Evolutionary conservation across 768 basidiomycete genomes (phyloP), one percentile per base, ranked within the genome.

Genomic region (Naganishia vaughanmartiniae): DNA sequence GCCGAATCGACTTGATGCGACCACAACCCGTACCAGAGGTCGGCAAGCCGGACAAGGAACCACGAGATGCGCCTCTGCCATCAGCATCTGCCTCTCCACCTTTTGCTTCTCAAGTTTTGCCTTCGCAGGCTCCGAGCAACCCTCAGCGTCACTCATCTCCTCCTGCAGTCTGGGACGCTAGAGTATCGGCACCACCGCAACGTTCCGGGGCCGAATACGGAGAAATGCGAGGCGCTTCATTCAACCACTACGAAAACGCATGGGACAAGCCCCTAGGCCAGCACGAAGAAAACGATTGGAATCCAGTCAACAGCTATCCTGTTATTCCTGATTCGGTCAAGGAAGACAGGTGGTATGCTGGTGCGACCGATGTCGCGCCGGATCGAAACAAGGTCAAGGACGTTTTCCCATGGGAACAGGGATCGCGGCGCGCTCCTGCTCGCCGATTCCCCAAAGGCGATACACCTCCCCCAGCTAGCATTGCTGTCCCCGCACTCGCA

Each of bases 381-480:
- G 90, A 93, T 78, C 85, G 83, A 31, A 82, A 81, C 30, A 90
- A 90, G 76, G 86, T 94, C 26, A 89, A 88, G 71, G 83, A 85
- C 39, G 84, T 96, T 39, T 98, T 99, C 81, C 93, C 95, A n/a
- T 99, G 95, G 95, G 95, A 99, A 70, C 86, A 86, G 2, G 54
- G 66, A 0, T 46, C 72, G 5, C 67, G 76, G 48, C 70, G 66
- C 6, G 58, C 70, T 15, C 73, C 81, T 0, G 68, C 77, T 10
- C 55, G 80, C 46, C 78, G 80, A 4, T 81, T 81, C 73, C 80
- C 79, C 12, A 54, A 66, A 34, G 56, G 87, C 85, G 30, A 77
- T 33, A 84, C 85, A 57, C 81, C 74, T 19, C 80, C 81, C 21
- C 74, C 76, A 17, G 4, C 42, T 2, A 45, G 21, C 5, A 51